Conservation (phyloP, 352 stramenopile genomes). For the Phytophthora litchii region DNA sequence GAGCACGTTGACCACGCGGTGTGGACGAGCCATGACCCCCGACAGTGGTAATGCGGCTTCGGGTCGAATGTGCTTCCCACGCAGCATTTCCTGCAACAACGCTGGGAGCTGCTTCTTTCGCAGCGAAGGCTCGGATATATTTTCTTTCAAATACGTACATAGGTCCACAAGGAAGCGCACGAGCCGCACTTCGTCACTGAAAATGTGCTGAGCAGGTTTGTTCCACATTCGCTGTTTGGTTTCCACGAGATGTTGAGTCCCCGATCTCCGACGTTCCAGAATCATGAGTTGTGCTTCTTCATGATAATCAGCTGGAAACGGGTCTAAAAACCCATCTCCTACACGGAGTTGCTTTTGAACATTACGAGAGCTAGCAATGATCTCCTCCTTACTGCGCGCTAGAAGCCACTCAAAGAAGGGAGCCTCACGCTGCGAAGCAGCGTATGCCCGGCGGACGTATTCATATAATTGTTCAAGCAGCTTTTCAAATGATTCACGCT, state of each 20-base stretch:
- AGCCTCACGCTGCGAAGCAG: conserved; percentile 41
- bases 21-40: conserved; percentile 25
- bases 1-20: conserved; percentile 60
- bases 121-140: conserved; percentile 48
- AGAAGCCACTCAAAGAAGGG: conserved; percentile 65
- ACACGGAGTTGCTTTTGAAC: conserved; percentile 33
- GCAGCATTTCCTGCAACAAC: conserved; percentile 51
- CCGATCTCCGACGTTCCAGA: conserved; percentile 41
- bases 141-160: conserved; percentile 68
- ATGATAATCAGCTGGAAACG: conserved; percentile 46
- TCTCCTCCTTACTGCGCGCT: conserved; percentile 56
- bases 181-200: conserved; percentile 62
- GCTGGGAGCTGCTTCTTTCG: conserved; percentile 51
- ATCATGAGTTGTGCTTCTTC: conserved; percentile 52
- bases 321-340: conserved; percentile 54
- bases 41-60: conserved; percentile 59
- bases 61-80: conserved; percentile 49
- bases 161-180: conserved; percentile 68
- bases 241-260: conserved; percentile 45
- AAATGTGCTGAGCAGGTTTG: conserved; percentile 53
- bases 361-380: conserved; percentile 43
- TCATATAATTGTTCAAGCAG: conserved; percentile 50
- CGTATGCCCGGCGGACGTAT: conserved; percentile 41
- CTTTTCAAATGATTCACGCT: conserved; percentile 46
- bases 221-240: conserved; percentile 48